phyloP scores from a whole-genome alignment of 2,329 filamentous ascomycete species.

The Alternaria ventricosa region DNA sequence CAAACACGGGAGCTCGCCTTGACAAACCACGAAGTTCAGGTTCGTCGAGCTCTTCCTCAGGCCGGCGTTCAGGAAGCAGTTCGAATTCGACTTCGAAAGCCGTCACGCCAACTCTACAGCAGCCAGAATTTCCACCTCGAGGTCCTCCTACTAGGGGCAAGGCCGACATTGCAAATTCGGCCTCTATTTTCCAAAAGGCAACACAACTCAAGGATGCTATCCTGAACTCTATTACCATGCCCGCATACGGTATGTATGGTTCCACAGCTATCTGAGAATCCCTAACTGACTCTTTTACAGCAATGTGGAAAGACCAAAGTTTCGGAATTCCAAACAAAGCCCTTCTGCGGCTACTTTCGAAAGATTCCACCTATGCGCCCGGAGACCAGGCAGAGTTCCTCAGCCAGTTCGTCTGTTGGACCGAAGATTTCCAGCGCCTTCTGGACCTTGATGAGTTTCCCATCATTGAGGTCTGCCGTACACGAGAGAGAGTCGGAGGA shows the following conservation, averaged over 20 bases:
- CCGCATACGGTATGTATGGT: constrained; percentile 62
- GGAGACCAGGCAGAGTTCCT: constrained; percentile 60
- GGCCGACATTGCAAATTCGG: constrained; percentile 60
- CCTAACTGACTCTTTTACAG: constrained; percentile 14
- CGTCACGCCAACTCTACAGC: constrained; percentile 62
- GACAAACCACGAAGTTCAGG: constrained; percentile 45
- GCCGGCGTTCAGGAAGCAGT: constrained; percentile 35
- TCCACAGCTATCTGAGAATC: not conserved
- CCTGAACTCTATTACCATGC: constrained; percentile 75
- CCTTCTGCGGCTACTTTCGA: constrained; percentile 52
- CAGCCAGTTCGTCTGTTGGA: constrained; percentile 66
- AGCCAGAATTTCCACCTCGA: constrained; percentile 69
- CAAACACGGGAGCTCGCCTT: constrained; percentile 42
- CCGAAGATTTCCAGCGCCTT: constrained; percentile 68
- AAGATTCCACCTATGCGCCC: constrained; percentile 46
- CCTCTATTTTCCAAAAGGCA: constrained; percentile 75
- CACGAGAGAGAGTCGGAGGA: constrained; percentile 64
- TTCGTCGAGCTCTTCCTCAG: constrained; percentile 52
- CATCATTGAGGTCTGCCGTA: constrained; percentile 68
- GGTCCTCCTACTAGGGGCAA: constrained; percentile 65
- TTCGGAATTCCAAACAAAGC: constrained; percentile 77
- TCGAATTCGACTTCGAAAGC: constrained; percentile 49
- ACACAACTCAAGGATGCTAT: constrained; percentile 78
- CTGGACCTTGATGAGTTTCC: constrained; percentile 69
- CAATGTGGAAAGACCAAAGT: constrained; percentile 81